Evolutionary conservation across 1,284 basidiomycete genomes (phyloP).

Genomic region (Trichosporon ovoides): DNA sequence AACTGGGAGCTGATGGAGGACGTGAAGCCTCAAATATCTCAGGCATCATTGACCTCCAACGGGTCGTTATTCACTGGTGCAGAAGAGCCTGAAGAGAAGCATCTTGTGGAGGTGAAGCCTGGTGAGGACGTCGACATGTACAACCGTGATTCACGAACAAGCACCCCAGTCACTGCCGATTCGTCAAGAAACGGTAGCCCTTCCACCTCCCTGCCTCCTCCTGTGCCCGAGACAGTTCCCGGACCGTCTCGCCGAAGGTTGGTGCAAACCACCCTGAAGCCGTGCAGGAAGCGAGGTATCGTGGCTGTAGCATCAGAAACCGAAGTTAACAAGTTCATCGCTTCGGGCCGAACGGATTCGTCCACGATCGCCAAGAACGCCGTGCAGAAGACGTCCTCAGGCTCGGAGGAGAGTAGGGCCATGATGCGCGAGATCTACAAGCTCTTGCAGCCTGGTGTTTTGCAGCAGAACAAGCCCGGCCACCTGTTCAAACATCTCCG

Average conservation of each 20-base stretch:
- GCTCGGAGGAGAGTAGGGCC: background rate
- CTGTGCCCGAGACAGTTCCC: background rate
- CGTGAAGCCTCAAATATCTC: background rate
- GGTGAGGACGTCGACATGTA: background rate
- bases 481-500: conserved; percentile 31
- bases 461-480: conserved; percentile 19
- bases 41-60: background rate
- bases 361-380: conserved; percentile 1
- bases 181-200: background rate
- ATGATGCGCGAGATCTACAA: conserved; percentile 3
- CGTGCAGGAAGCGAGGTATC: background rate
- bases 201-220: background rate
- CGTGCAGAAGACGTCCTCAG: background rate
- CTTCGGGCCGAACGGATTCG: background rate
- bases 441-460: background rate
- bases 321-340: background rate
- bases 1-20: background rate
- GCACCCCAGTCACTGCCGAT: background rate
- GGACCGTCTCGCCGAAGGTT: background rate
- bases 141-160: background rate
- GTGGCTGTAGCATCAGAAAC: background rate
- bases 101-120: background rate
- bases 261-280: background rate
- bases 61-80: background rate
- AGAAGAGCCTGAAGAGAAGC: background rate